Conservation (phyloP, 2,329 filamentous ascomycete species). For the Curvularia hawaiiensis region DNA sequence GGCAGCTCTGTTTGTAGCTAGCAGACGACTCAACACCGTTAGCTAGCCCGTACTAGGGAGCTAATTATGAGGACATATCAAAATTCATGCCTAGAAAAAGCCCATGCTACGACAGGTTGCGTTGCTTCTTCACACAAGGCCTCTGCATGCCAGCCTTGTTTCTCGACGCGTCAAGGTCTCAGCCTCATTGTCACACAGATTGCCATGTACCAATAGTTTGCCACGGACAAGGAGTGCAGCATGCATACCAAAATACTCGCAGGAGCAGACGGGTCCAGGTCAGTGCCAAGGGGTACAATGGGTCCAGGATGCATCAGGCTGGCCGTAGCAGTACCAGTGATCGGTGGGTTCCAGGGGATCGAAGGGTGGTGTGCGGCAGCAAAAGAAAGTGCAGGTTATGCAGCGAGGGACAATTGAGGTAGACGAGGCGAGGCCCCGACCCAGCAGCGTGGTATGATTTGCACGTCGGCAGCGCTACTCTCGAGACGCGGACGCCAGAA, state of each 20-base stretch:
- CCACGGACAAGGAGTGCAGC: too few relatives aligned
- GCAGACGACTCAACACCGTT: conserved; percentile 1
- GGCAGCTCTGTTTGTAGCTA: background rate
- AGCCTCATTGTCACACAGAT: conserved; percentile 6
- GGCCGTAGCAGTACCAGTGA: background rate
- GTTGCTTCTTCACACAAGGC: background rate
- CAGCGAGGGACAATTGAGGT: conserved; percentile 6
- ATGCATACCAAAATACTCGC: background rate
- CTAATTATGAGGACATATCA: background rate
- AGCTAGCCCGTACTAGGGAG: background rate
- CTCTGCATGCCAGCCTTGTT: conserved; percentile 1
- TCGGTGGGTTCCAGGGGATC: conserved; percentile 11
- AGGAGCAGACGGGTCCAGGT: conserved; percentile 6
- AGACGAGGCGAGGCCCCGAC: conserved; percentile 10
- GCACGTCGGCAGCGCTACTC: conserved; percentile 1
- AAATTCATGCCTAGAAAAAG: background rate
- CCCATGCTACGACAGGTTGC: conserved; percentile 1
- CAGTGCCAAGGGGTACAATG: background rate
- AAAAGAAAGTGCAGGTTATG: conserved; percentile 15
- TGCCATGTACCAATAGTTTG: background rate
- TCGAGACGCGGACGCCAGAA: conserved; percentile 1
- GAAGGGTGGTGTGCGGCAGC: background rate
- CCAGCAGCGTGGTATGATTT: conserved; percentile 10
- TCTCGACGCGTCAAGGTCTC: conserved; percentile 7
- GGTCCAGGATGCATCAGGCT: conserved; percentile 7